Conservation (phyloP, 2,329 filamentous ascomycete genomes). For the Fusarium dimerum region DNA sequence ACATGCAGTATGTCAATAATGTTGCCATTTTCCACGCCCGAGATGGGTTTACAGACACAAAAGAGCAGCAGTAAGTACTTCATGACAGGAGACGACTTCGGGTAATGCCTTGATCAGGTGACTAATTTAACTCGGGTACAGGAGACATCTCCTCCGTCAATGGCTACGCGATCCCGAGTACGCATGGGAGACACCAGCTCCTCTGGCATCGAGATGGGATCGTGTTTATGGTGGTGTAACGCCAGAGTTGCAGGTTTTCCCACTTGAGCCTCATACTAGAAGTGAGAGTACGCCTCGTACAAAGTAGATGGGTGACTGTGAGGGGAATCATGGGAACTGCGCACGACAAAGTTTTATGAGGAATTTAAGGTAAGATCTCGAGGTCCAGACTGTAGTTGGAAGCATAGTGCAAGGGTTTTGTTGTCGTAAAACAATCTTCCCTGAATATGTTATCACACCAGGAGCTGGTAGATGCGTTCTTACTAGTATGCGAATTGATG, state of each 20-base stretch:
- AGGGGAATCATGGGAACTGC: too few relatives aligned
- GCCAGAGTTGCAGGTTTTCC: conserved; percentile 10
- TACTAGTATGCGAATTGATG: too few relatives aligned
- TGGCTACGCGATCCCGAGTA: conserved; percentile 50
- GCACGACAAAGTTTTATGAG: too few relatives aligned
- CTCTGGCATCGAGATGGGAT: conserved; percentile 7
- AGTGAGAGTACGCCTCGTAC: conserved; percentile 6
- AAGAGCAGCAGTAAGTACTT: conserved; percentile 13
- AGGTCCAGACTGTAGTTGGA: too few relatives aligned
- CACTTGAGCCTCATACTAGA: conserved; percentile 13
- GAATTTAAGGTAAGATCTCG: too few relatives aligned
- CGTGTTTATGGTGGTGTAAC: conserved; percentile 13
- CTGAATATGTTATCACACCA: too few relatives aligned
- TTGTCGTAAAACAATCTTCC: too few relatives aligned
- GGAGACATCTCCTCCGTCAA: conserved; percentile 48
- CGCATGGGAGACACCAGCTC: conserved; percentile 40
- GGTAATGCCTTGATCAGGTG: not conserved
- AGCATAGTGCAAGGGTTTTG: too few relatives aligned
- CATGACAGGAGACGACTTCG: accelerated
- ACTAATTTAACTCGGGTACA: conserved; percentile 15
- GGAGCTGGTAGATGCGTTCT: too few relatives aligned
- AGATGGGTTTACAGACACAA: conserved; percentile 40
- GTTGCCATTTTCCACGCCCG: conserved; percentile 53
- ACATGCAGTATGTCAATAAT: conserved; percentile 58
- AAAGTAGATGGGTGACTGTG: too few relatives aligned